A percentile compares a stretch with the other conserved stretches of the same genome.
Evolutionary conservation across 331 rosid species (phyloP).

Genomic region (Stylosanthes scabra): DNA sequence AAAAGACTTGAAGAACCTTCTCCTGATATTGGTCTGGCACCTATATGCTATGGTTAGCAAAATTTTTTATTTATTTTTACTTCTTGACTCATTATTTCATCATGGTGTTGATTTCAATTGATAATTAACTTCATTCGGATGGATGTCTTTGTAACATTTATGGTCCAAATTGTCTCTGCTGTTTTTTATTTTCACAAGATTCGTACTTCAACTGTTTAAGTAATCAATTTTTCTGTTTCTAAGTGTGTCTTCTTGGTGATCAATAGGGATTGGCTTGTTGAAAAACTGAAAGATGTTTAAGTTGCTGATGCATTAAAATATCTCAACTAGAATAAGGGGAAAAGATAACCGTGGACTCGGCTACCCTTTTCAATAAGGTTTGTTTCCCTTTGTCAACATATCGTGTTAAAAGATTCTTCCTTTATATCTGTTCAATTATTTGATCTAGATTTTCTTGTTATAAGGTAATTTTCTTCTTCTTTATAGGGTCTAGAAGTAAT

Average conservation of each 20-base stretch:
- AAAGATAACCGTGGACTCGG: constrained; percentile 94
- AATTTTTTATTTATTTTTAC: no score
- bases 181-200: constrained; percentile 9
- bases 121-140: no score
- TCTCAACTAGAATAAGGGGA: constrained; percentile 97
- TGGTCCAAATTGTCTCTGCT: no score
- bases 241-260: constrained; percentile 21
- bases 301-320: constrained; percentile 96
- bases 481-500: constrained; percentile 93
- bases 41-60: no score
- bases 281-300: constrained; percentile 84
- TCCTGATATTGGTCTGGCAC: no score
- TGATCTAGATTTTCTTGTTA: constrained; percentile 22
- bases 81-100: no score
- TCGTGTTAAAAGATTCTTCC: constrained; percentile 14
- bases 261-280: constrained; percentile 92
- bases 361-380: constrained; percentile 96
- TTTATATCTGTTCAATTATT: constrained; percentile 23
- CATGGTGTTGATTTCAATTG: no score
- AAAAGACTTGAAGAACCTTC: no score
- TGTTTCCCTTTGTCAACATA: constrained; percentile 22
- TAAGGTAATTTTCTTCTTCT: constrained; percentile 23
- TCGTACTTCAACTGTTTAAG: not conserved
- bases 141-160: no score
- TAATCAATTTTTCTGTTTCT: not conserved